Percentiles rank a stretch among this genome's conserved stretches.
These are phyloP conservation scores for Durusdinium trenchii DNA, from an alignment of 73 alveolate species.

Conservation along the genomic window DNA sequence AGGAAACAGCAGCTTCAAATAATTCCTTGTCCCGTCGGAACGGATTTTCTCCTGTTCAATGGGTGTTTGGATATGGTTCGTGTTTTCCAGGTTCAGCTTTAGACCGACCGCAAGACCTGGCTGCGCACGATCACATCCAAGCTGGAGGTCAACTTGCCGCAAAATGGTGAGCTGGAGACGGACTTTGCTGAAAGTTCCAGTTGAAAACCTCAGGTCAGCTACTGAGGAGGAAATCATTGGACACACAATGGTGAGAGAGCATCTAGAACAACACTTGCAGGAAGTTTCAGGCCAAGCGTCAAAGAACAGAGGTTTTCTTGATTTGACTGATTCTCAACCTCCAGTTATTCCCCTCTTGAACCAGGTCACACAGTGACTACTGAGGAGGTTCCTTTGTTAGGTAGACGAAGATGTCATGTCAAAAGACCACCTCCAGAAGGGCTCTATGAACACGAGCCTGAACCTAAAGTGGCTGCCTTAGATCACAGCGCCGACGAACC, in stretches of 20 bases:
- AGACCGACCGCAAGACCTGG: not conserved
- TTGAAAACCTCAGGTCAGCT: not conserved
- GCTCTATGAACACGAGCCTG: not conserved
- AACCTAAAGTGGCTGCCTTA: not conserved
- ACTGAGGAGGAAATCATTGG: not conserved
- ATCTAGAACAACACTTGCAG: not conserved
- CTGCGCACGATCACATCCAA: not conserved
- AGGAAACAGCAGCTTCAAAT: not conserved
- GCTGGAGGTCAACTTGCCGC: not conserved
- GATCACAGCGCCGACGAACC: not conserved
- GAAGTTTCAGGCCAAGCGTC: not conserved
- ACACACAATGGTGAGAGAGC: not conserved
- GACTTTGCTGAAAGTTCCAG: not conserved
- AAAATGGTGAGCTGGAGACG: not conserved
- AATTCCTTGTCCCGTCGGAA: not conserved
- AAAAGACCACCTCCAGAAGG: not conserved
- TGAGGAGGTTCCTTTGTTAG: not conserved
- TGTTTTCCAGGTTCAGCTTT: not conserved
- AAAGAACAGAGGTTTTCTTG: not conserved
- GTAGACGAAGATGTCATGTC: not conserved
- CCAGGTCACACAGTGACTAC: not conserved
- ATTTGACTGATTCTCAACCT: not conserved
- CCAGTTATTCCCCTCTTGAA: not conserved
- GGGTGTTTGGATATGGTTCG: slow-evolving; percentile 3
- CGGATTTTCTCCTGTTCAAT: not conserved